phyloP scores from a whole-genome alignment of 495 filamentous ascomycete species.

The Cenococcum geophilum region DNA sequence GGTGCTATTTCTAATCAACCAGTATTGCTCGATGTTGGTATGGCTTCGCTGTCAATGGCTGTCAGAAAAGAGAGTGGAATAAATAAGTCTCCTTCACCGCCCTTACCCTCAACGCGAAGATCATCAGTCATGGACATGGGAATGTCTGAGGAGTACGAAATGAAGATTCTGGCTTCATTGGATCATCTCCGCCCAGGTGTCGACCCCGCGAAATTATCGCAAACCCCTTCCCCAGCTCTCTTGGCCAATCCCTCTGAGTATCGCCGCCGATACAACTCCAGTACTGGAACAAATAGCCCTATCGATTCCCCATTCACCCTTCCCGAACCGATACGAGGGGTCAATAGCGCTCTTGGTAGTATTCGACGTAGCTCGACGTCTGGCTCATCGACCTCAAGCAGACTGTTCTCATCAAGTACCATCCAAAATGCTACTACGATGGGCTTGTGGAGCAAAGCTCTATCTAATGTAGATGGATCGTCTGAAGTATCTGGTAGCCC shows the following conservation, averaged over 20 bases:
- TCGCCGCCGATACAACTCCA: constrained; percentile 15
- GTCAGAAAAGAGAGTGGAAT: constrained; percentile 52
- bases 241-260: constrained; percentile 11
- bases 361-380: constrained; percentile 33
- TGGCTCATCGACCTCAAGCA: constrained; percentile 1
- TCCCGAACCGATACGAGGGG: constrained; percentile 16
- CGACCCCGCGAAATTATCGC: constrained; percentile 30
- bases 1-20: constrained; percentile 85
- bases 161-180: constrained; percentile 68
- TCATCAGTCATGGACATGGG: constrained; percentile 38
- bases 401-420: constrained; percentile 30
- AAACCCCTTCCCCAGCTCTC: constrained; percentile 18
- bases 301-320: constrained; percentile 15
- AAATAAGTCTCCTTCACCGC: constrained; percentile 15
- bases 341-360: constrained; percentile 33
- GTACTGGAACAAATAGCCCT: constrained; percentile 12
- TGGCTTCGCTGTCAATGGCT: constrained; percentile 88
- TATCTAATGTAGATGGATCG: constrained; percentile 19
- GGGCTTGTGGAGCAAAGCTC: constrained; percentile 24
- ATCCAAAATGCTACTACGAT: constrained; percentile 20
- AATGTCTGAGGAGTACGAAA: constrained; percentile 60
- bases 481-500: constrained; percentile 22
- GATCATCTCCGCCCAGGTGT: constrained; percentile 66
- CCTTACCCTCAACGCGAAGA: constrained; percentile 4
- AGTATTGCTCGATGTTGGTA: constrained; percentile 79